Percentiles rank a stretch among this genome's conserved stretches.
phyloP scores from a whole-genome alignment of 1,284 basidiomycete species.

The Laetiporus sulphureus region DNA sequence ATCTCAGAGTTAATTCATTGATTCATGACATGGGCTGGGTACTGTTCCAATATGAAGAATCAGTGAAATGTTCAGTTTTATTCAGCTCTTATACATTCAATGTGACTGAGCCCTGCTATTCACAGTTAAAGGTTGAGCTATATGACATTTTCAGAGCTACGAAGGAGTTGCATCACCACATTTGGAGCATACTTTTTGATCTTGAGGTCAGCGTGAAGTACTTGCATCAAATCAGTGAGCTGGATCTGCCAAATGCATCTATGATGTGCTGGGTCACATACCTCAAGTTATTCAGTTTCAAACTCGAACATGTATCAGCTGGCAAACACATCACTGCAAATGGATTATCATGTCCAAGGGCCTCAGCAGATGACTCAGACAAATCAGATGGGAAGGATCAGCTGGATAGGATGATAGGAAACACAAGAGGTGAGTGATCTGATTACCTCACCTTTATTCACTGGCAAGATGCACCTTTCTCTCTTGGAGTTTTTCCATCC shows the following conservation, averaged over 20 bases:
- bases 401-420: slow-evolving; percentile 4
- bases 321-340: slow-evolving; percentile 22
- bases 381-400: slow-evolving; percentile 12
- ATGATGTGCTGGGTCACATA: slow-evolving; percentile 30
- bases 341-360: slow-evolving; percentile 20
- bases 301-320: slow-evolving; percentile 25
- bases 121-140: slow-evolving; percentile 32
- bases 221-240: slow-evolving; percentile 26
- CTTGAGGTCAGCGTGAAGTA: slow-evolving; percentile 29
- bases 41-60: slow-evolving; percentile 22
- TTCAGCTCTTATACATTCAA: slow-evolving; percentile 30
- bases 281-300: slow-evolving; percentile 27
- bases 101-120: slow-evolving; percentile 26
- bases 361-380: slow-evolving; percentile 10
- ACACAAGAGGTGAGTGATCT: too few relatives aligned
- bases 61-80: slow-evolving; percentile 17
- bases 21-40: slow-evolving; percentile 26
- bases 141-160: slow-evolving; percentile 29
- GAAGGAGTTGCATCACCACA: slow-evolving; percentile 22
- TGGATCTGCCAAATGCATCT: slow-evolving; percentile 28
- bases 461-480: too few relatives aligned
- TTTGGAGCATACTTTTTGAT: slow-evolving; percentile 27
- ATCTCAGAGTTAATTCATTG: slow-evolving; percentile 29
- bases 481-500: too few relatives aligned
- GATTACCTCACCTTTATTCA: too few relatives aligned